These are phyloP conservation scores for thale cress (Arabidopsis thaliana) DNA, from an alignment of 345 rosid genomes.

Conservation along the genomic window DNA sequence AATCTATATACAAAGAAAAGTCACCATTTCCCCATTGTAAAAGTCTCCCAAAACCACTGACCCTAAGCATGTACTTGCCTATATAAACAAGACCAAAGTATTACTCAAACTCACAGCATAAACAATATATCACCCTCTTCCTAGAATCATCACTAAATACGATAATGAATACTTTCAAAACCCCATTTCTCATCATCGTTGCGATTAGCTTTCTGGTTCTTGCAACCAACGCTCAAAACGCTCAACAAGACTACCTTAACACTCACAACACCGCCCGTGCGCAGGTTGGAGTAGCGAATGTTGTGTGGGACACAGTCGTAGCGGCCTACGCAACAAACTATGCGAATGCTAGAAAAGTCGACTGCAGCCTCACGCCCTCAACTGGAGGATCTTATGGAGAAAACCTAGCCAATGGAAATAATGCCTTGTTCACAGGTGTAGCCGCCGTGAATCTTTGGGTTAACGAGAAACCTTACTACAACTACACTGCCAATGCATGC, in stretches of 20 bases:
- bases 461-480: slow-evolving; percentile 52
- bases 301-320: slow-evolving; percentile 51
- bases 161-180: slow-evolving; percentile 24
- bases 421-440: slow-evolving; percentile 35
- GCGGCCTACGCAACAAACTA: slow-evolving; percentile 52
- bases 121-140: background rate
- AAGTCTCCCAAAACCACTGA: slow-evolving; percentile 3
- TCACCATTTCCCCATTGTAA: slow-evolving; percentile 10
- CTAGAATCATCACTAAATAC: background rate
- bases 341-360: slow-evolving; percentile 41
- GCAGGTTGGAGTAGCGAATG: slow-evolving; percentile 46
- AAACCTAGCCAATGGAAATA: slow-evolving; percentile 61
- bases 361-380: slow-evolving; percentile 58
- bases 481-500: slow-evolving; percentile 54
- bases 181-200: slow-evolving; percentile 6
- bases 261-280: slow-evolving; percentile 57
- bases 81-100: slow-evolving; percentile 16
- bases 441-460: slow-evolving; percentile 62
- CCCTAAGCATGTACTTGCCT: slow-evolving; percentile 9
- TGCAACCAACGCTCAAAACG: slow-evolving; percentile 40
- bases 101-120: background rate
- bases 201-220: slow-evolving; percentile 17
- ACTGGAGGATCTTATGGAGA: slow-evolving; percentile 56
- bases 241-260: slow-evolving; percentile 48
- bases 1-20: background rate